Conservation (phyloP, 805 yeast species). For the Wickerhamiella spandovensis region DNA sequence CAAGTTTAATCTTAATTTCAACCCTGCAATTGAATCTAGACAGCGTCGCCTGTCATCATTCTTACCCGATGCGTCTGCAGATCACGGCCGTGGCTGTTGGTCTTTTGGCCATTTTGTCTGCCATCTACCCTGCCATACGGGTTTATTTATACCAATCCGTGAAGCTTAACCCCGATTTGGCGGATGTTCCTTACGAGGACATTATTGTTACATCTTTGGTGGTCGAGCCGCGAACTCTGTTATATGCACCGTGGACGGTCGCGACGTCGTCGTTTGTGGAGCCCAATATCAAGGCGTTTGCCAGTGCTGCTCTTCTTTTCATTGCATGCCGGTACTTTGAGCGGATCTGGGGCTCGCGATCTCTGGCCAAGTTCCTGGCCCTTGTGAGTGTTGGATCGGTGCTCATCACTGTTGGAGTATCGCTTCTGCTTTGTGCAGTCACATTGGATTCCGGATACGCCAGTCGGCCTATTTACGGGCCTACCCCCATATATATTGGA, state of each 20-base stretch:
- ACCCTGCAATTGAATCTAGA: too few relatives aligned
- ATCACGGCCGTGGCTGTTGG: not conserved
- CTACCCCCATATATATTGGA: constrained; percentile 39
- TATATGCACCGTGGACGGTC: constrained; percentile 29
- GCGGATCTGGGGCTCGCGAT: constrained; percentile 43
- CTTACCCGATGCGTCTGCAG: not conserved
- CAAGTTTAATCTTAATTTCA: too few relatives aligned
- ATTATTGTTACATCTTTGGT: not conserved
- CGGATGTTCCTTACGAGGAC: not conserved
- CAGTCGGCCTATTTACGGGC: constrained; percentile 29
- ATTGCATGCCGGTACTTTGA: constrained; percentile 51
- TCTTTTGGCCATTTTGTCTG: not conserved
- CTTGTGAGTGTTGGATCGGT: constrained; percentile 30
- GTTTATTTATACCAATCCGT: not conserved
- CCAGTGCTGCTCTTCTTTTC: constrained; percentile 26
- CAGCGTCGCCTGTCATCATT: not conserved
- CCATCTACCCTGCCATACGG: not conserved
- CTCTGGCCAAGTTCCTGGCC: constrained; percentile 31
- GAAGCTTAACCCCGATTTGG: not conserved
- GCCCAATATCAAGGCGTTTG: constrained; percentile 27
- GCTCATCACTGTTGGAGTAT: constrained; percentile 23
- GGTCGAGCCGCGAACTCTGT: not conserved
- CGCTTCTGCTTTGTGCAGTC: not conserved
- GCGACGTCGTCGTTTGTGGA: constrained; percentile 35
- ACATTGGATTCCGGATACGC: not conserved